These are phyloP conservation scores for Juncus inflexus DNA, from an alignment of 176 grass and related monocot genomes.

Conservation along the genomic window DNA sequence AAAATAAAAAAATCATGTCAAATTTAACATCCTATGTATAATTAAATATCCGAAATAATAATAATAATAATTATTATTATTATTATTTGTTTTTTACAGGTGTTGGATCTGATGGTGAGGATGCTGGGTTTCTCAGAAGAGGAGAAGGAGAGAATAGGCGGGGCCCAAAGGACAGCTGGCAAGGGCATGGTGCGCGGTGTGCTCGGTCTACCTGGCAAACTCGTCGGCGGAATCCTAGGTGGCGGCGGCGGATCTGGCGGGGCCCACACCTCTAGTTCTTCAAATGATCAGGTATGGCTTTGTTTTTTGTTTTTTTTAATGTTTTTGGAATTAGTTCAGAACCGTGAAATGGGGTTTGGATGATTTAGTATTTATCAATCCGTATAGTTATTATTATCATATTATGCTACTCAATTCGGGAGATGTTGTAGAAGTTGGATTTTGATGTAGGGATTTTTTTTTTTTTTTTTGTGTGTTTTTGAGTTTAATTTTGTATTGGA, in stretches of 20 bases:
- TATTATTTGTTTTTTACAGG: conserved; percentile 26
- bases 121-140: conserved; percentile 97
- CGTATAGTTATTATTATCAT: no score
- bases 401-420: no score
- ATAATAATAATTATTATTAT: background rate
- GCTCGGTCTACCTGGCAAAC: conserved; percentile 65
- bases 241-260: conserved; percentile 36
- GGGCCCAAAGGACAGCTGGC: conserved; percentile 66
- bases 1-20: no score
- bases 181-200: conserved; percentile 75
- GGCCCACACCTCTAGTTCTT: conserved; percentile 31
- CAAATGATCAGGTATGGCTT: conserved; percentile 54
- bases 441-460: no score
- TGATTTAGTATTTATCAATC: no score
- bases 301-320: conserved; percentile 1
- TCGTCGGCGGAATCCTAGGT: conserved; percentile 76
- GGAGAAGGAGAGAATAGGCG: conserved; percentile 86
- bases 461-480: no score
- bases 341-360: no score
- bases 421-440: no score
- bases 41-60: background rate
- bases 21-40: no score
- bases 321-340: background rate
- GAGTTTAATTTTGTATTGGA: no score
- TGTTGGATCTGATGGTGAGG: conserved; percentile 87